A percentile compares a stretch with the other conserved stretches of the same genome.
Conservation (phyloP, 257 asterid genomes). For the Fraxinus pennsylvanica region DNA sequence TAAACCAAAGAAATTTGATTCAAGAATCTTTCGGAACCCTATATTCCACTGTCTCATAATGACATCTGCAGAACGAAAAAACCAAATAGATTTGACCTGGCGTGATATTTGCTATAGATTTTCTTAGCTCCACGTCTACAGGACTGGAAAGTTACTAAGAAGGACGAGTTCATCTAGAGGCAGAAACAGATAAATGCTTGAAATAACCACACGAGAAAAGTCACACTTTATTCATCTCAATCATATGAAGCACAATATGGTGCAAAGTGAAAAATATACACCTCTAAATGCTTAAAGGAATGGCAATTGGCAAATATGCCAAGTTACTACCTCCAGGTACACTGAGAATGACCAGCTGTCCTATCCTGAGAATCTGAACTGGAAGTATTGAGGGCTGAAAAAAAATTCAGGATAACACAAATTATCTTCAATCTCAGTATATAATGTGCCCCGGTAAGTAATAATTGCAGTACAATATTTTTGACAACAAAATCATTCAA, state of each 20-base stretch:
- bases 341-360: constrained; percentile 83
- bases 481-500: neutral
- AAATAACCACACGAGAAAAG: too few species aligned
- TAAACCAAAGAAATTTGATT: neutral
- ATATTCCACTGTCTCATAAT: constrained; percentile 7
- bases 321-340: constrained; percentile 84
- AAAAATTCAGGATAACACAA: constrained; percentile 14
- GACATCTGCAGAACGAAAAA: neutral
- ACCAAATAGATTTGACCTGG: too few species aligned
- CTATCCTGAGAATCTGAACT: constrained; percentile 84
- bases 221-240: too few species aligned
- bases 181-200: too few species aligned
- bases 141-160: too few species aligned
- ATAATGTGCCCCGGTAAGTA: constrained; percentile 7
- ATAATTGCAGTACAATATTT: constrained; percentile 1
- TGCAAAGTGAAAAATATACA: neutral
- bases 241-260: too few species aligned
- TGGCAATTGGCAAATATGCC: neutral
- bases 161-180: too few species aligned
- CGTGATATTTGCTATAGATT: too few species aligned
- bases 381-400: constrained; percentile 96
- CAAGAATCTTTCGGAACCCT: neutral
- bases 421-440: constrained; percentile 16
- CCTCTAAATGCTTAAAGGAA: constrained; percentile 13
- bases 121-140: too few species aligned